Evolutionary conservation across 2,329 filamentous ascomycete genomes (phyloP).

Genomic region (Aspergillus eucalypticola): DNA sequence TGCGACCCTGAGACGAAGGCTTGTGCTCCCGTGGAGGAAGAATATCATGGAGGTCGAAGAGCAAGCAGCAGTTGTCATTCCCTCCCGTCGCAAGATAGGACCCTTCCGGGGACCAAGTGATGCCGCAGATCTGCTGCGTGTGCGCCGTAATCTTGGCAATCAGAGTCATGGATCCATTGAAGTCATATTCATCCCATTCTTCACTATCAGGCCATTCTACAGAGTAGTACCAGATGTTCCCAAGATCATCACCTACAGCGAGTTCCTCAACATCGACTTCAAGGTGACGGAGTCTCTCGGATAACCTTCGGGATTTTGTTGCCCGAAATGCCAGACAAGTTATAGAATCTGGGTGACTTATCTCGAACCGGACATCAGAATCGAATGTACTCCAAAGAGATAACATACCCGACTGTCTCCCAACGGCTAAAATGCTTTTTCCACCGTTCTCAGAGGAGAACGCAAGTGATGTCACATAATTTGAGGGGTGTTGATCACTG

Average conservation of each 20-base stretch:
- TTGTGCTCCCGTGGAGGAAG: conserved; percentile 23
- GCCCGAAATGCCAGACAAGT: conserved; percentile 83
- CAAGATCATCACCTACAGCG: conserved; percentile 79
- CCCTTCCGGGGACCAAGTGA: conserved; percentile 82
- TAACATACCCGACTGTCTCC: conserved; percentile 74
- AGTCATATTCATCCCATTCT: conserved; percentile 67
- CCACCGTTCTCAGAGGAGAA: conserved; percentile 80
- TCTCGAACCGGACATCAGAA: conserved; percentile 69
- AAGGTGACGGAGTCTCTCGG: conserved; percentile 49
- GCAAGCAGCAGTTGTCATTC: conserved; percentile 85
- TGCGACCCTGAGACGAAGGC: conserved; percentile 12
- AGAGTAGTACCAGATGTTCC: conserved; percentile 82
- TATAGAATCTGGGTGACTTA: conserved; percentile 69
- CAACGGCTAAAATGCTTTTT: conserved; percentile 80
- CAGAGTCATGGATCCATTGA: conserved; percentile 76
- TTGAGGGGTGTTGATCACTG: conserved; percentile 50
- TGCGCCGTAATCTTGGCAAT: conserved; percentile 77
- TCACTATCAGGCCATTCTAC: conserved; percentile 72
- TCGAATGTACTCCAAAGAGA: conserved; percentile 73
- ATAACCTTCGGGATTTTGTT: conserved; percentile 52
- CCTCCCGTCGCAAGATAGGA: conserved; percentile 80
- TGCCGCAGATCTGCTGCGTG: conserved; percentile 84
- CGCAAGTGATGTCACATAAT: conserved; percentile 76
- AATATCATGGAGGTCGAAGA: conserved; percentile 71
- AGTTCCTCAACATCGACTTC: conserved; percentile 75